Conservation (phyloP, 805 yeast species). For the Spathaspora gorwiae region DNA sequence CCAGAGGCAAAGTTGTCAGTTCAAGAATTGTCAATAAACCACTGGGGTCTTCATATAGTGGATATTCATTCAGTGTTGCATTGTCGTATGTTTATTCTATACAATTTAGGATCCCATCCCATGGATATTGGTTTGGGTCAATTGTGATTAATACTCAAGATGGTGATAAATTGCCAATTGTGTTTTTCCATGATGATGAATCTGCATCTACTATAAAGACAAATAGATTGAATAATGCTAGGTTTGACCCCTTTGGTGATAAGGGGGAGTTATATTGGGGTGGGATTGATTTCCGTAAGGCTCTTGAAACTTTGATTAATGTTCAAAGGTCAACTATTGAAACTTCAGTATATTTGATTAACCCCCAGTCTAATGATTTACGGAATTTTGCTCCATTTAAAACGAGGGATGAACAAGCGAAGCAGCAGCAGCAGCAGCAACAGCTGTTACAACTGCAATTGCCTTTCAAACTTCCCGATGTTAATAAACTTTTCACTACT, state of each 20-base stretch:
- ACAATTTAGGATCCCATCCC: constrained; percentile 77
- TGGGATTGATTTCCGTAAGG: constrained; percentile 68
- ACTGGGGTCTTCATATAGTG: constrained; percentile 43
- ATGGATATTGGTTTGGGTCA: constrained; percentile 92
- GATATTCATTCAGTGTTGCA: constrained; percentile 67
- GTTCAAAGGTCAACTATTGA: constrained; percentile 70
- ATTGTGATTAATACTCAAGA: constrained; percentile 65
- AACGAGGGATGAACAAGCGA: constrained; percentile 10
- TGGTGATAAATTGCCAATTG: constrained; percentile 69
- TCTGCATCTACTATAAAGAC: constrained; percentile 67
- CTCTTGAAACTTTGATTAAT: constrained; percentile 50
- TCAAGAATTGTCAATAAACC: constrained; percentile 47
- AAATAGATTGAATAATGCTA: constrained; percentile 53
- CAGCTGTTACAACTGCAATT: constrained; percentile 8
- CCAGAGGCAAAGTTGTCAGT: constrained; percentile 1
- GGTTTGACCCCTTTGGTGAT: constrained; percentile 71
- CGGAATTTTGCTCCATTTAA: constrained; percentile 48
- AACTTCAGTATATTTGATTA: constrained; percentile 66
- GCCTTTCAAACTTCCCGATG: constrained; percentile 26
- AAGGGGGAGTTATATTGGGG: constrained; percentile 76
- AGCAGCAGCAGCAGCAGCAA: not conserved
- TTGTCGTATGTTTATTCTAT: constrained; percentile 65
- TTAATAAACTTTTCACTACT: constrained; percentile 51
- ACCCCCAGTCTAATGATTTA: constrained; percentile 68
- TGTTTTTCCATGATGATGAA: constrained; percentile 91